These are phyloP conservation scores for Gossypium anomalum DNA, from an alignment of 345 rosid genomes.

Conservation along the genomic window DNA sequence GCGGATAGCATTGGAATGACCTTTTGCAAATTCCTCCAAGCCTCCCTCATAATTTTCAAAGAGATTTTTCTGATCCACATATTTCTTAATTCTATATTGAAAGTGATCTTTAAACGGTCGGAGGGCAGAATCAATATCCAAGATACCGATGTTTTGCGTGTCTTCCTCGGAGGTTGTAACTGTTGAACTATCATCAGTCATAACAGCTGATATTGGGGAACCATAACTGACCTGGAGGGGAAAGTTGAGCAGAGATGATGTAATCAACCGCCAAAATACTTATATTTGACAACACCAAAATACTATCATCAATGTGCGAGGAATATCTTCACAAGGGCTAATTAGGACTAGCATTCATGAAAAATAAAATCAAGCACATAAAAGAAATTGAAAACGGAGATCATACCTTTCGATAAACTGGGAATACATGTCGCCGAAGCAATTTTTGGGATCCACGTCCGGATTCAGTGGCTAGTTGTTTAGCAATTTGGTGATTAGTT, in stretches of 20 bases:
- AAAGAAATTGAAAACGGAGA: constrained; percentile 4
- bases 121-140: constrained; percentile 45
- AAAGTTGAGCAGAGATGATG: neutral
- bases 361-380: neutral
- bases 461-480: constrained; percentile 1
- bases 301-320: neutral
- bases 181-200: constrained; percentile 39
- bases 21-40: constrained; percentile 65
- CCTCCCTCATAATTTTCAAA: constrained; percentile 60
- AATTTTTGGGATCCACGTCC: constrained; percentile 20
- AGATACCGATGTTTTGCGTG: constrained; percentile 39
- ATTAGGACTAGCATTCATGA: neutral
- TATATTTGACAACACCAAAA: neutral
- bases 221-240: constrained; percentile 23
- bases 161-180: constrained; percentile 35
- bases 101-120: constrained; percentile 61
- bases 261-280: neutral
- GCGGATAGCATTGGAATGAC: constrained; percentile 24
- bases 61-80: constrained; percentile 45
- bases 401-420: constrained; percentile 28
- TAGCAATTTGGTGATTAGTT: constrained; percentile 21
- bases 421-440: constrained; percentile 14
- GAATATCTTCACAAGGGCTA: neutral
- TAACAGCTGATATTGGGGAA: constrained; percentile 35
- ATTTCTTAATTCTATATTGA: constrained; percentile 46